Percentiles rank a stretch among this genome's conserved stretches.
Conservation (phyloP, 116 monocot species). For the Phalaenopsis hybrid region DNA sequence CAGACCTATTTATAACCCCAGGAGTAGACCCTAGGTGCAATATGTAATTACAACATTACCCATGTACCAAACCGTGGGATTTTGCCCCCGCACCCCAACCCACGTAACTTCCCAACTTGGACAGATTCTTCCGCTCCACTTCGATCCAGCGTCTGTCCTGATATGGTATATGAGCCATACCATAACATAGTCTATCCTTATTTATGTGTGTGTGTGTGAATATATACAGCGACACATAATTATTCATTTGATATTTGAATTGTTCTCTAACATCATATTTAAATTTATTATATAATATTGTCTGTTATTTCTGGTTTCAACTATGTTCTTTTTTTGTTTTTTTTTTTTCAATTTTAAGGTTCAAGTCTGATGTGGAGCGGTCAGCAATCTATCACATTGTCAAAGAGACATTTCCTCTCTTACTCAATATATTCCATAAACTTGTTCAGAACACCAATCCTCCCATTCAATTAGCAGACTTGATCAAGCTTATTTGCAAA, state of each 20-base stretch:
- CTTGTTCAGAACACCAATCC: conserved; percentile 74
- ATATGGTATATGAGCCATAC: too few relatives aligned
- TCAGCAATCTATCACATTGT: conserved; percentile 67
- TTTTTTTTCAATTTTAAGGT: conserved; percentile 36
- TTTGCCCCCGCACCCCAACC: too few relatives aligned
- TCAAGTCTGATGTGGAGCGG: conserved; percentile 92
- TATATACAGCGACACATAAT: neutral
- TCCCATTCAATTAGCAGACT: conserved; percentile 71
- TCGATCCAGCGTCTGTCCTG: too few relatives aligned
- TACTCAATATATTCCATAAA: conserved; percentile 69
- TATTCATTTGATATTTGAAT: neutral
- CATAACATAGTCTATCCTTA: too few relatives aligned
- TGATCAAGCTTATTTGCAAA: conserved; percentile 97
- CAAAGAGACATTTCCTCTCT: conserved; percentile 79
- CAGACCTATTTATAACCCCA: too few relatives aligned
- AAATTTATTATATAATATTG: neutral
- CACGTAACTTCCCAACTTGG: too few relatives aligned
- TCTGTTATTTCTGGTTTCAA: neutral
- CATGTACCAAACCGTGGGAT: too few relatives aligned
- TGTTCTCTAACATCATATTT: neutral
- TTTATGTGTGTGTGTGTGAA: too few relatives aligned
- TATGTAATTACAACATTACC: too few relatives aligned
- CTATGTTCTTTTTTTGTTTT: neutral
- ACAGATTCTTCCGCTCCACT: too few relatives aligned
- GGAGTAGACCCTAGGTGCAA: too few relatives aligned